A percentile compares a stretch with the other conserved stretches of the same genome.
phyloP scores from a whole-genome alignment of 2,329 filamentous ascomycete genomes.

The Ophiocordyceps robertsii region DNA sequence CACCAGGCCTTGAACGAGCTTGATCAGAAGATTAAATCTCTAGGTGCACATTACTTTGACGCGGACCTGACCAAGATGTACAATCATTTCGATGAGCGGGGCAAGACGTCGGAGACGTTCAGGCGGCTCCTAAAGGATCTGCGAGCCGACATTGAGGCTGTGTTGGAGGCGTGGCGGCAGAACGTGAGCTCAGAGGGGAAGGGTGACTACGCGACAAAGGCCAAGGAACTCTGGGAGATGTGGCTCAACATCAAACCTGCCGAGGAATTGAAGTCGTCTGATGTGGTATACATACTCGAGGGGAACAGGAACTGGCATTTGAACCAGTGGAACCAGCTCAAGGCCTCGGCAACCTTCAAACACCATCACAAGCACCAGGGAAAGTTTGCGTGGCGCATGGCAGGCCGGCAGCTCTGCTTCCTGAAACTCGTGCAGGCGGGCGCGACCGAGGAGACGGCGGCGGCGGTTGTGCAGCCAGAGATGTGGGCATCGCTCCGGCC shows the following conservation, averaged over 20 bases:
- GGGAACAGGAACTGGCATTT: constrained; percentile 12
- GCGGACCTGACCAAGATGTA: constrained; percentile 9
- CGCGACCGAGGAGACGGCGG: constrained; percentile 3
- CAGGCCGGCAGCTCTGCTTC: constrained; percentile 31
- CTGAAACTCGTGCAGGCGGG: constrained; percentile 26
- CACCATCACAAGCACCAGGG: constrained; percentile 10
- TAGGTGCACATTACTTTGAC: constrained; percentile 1
- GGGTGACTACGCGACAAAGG: constrained; percentile 11
- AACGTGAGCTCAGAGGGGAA: constrained; percentile 3
- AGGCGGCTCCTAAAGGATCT: constrained; percentile 19
- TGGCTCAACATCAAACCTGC: constrained; percentile 30
- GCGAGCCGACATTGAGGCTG: constrained; percentile 14
- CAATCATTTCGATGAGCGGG: constrained; percentile 19
- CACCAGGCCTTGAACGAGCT: constrained; percentile 21
- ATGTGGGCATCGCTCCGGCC: constrained; percentile 23
- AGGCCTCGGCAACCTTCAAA: constrained; percentile 35
- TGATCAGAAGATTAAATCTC: constrained; percentile 6
- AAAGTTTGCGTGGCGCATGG: constrained; percentile 31
- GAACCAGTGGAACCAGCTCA: constrained; percentile 33
- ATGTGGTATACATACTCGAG: constrained; percentile 14
- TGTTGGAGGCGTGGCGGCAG: constrained; percentile 21
- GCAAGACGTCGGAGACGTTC: constrained; percentile 7
- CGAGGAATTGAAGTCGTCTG: constrained; percentile 7
- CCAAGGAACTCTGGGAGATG: constrained; percentile 22
- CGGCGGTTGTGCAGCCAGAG: constrained; percentile 18